phyloP scores from a whole-genome alignment of 208 protist species.

The Acanthamoeba lenticulata region DNA sequence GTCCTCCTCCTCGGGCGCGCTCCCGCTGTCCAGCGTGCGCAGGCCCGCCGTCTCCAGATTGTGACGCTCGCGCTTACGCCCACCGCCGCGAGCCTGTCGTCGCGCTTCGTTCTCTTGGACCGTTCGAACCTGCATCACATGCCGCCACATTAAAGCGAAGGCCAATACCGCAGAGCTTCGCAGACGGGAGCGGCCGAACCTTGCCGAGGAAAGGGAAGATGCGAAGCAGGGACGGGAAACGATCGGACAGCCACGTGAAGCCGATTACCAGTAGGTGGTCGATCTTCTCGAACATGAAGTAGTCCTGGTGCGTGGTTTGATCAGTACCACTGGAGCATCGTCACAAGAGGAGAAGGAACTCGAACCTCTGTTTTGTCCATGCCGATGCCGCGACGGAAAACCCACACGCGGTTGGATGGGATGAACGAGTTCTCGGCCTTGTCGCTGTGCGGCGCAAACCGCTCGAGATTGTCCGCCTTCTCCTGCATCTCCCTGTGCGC shows the following conservation, averaged over 20 bases:
- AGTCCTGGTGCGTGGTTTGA: too few species aligned
- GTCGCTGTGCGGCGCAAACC: neutral
- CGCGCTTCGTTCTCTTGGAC: neutral
- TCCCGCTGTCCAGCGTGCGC: neutral
- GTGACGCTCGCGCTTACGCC: neutral
- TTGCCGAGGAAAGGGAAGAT: constrained; percentile 1
- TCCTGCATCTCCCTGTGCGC: constrained; percentile 23
- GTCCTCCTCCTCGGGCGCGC: neutral
- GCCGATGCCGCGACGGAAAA: constrained; percentile 10
- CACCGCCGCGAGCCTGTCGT: neutral
- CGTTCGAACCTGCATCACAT: neutral
- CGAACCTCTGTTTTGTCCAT: neutral
- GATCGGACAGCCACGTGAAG: neutral
- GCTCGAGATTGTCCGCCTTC: neutral
- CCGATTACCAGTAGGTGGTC: neutral
- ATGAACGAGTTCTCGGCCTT: constrained; percentile 2
- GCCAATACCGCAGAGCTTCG: too few species aligned
- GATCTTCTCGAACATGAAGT: constrained; percentile 36
- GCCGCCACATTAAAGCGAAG: too few species aligned
- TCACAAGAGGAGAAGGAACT: neutral
- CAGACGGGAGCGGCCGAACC: neutral
- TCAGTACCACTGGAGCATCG: too few species aligned
- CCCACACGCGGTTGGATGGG: constrained; percentile 5
- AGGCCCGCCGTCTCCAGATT: neutral
- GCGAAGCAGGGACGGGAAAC: neutral